phyloP scores from a whole-genome alignment of 83 land plant genomes.

The Picea abies region DNA sequence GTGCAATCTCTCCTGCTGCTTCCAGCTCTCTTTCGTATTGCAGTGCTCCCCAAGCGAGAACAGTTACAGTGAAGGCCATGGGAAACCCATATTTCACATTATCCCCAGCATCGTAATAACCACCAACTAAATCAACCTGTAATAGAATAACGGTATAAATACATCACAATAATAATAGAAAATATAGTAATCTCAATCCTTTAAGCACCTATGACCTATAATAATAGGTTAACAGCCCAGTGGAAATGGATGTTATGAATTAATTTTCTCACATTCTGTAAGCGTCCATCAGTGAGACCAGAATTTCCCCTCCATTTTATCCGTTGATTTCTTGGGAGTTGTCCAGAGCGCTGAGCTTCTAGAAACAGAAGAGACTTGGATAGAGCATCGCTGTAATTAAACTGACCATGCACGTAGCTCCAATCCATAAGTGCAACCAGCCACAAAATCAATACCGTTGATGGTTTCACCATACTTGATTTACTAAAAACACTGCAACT shows the following conservation, averaged over 20 bases:
- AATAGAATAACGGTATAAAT: background rate
- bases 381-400: slow-evolving; percentile 39
- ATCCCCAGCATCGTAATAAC: slow-evolving; percentile 86
- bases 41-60: slow-evolving; percentile 62
- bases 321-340: slow-evolving; percentile 35
- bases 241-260: too few species aligned
- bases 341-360: slow-evolving; percentile 54
- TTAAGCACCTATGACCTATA: too few species aligned
- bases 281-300: slow-evolving; percentile 38
- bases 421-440: too few species aligned
- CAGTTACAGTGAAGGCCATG: slow-evolving; percentile 80
- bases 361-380: slow-evolving; percentile 36
- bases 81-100: slow-evolving; percentile 81
- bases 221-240: too few species aligned
- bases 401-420: background rate
- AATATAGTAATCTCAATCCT: too few species aligned
- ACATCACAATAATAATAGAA: too few species aligned
- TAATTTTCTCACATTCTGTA: slow-evolving; percentile 9
- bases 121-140: slow-evolving; percentile 66
- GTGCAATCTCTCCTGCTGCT: slow-evolving; percentile 49
- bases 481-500: too few species aligned
- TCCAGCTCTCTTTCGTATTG: slow-evolving; percentile 44
- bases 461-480: too few species aligned
- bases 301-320: slow-evolving; percentile 48
- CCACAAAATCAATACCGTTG: too few species aligned